Evolutionary conservation across 2,329 filamentous ascomycete species (phyloP).

Genomic region (Neofusicoccum sp.): DNA sequence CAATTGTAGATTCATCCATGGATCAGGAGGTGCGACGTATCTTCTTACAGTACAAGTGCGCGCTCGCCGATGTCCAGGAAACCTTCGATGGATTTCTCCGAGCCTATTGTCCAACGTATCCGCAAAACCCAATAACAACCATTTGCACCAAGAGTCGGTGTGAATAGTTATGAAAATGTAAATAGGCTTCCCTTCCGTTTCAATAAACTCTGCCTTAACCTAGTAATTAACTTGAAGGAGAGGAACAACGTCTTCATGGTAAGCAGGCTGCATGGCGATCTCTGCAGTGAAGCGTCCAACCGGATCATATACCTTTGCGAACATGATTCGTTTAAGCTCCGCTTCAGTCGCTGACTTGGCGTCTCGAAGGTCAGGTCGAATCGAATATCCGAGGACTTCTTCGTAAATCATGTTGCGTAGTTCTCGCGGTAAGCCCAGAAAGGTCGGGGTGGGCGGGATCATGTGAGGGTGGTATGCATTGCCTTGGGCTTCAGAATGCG

Average conservation of each 20-base stretch:
- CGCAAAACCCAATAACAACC: neutral
- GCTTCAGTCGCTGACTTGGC: neutral
- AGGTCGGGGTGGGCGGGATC: neutral
- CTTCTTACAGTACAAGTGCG: no score
- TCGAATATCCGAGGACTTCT: neutral
- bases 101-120: neutral
- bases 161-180: neutral
- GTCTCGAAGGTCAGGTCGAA: neutral
- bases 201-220: neutral
- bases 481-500: no score
- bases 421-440: neutral
- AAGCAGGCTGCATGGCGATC: neutral
- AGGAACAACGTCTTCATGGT: neutral
- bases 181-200: neutral
- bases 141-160: neutral
- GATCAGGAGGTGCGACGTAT: no score
- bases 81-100: no score
- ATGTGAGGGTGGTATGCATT: no score
- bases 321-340: neutral
- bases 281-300: no score
- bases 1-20: no score
- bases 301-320: no score
- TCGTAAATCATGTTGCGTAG: neutral
- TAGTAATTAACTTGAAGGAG: neutral
- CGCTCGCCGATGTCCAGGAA: no score